Evolutionary conservation across 257 asterid species (phyloP).

Genomic region (Echium plantagineum): DNA sequence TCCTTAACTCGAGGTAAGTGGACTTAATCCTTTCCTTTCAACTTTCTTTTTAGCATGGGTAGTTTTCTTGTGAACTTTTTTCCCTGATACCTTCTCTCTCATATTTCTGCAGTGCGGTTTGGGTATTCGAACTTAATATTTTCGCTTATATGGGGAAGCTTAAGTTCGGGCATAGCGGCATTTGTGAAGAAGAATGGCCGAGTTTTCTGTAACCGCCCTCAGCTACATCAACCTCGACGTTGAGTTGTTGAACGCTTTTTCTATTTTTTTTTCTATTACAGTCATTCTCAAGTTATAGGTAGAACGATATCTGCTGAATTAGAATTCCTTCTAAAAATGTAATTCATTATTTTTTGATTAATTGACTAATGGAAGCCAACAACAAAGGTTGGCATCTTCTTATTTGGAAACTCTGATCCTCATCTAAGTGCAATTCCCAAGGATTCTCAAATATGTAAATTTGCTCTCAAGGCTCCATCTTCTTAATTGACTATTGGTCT

Average conservation of each 20-base stretch:
- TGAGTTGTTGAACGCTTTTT: conserved; percentile 20
- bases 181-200: conserved; percentile 66
- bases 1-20: conserved; percentile 64
- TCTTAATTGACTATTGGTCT: too few relatives aligned
- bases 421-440: too few relatives aligned
- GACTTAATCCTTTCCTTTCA: not conserved
- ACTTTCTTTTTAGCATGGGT: not conserved
- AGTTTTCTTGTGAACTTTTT: not conserved
- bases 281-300: not conserved
- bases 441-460: too few relatives aligned
- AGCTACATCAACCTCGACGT: conserved; percentile 53
- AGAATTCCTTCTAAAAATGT: too few relatives aligned
- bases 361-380: not conserved
- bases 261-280: not conserved
- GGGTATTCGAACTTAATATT: conserved; percentile 45
- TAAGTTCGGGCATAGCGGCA: conserved; percentile 49
- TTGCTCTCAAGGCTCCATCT: too few relatives aligned
- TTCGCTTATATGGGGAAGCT: conserved; percentile 68
- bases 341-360: not conserved
- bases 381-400: not conserved
- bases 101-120: conserved; percentile 36
- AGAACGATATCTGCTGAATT: not conserved
- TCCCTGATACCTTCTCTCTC: conserved; percentile 1
- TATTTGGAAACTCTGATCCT: not conserved
- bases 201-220: conserved; percentile 80